Conservation (phyloP, 495 filamentous ascomycete species). For the Pyrenula aspistea region DNA sequence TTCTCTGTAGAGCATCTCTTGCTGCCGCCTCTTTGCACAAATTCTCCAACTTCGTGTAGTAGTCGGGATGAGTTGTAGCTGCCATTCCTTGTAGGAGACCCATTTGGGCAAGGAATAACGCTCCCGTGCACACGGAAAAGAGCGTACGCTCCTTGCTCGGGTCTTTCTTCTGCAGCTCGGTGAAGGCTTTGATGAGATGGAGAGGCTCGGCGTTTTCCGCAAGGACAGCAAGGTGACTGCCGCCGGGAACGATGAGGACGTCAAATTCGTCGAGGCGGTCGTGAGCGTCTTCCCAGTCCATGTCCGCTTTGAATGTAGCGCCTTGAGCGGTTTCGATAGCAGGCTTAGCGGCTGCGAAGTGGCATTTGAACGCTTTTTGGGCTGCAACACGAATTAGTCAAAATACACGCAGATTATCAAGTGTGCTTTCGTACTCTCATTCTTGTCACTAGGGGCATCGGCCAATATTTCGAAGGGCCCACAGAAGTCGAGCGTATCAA, state of each 20-base stretch:
- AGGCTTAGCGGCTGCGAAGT: slow-evolving; percentile 28
- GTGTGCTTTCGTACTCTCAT: slow-evolving; percentile 43
- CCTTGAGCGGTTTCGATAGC: slow-evolving; percentile 28
- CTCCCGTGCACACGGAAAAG: slow-evolving; percentile 65
- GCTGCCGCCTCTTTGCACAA: slow-evolving; percentile 32
- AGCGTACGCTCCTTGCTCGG: slow-evolving; percentile 60
- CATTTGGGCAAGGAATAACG: slow-evolving; percentile 56
- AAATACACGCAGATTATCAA: not conserved
- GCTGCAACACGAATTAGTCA: not conserved
- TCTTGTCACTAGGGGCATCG: slow-evolving; percentile 44
- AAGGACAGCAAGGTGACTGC: slow-evolving; percentile 33
- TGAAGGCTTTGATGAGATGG: slow-evolving; percentile 49
- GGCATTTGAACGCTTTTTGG: slow-evolving; percentile 28
- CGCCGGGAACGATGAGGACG: slow-evolving; percentile 56
- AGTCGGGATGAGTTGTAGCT: slow-evolving; percentile 58
- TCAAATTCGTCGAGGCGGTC: slow-evolving; percentile 58
- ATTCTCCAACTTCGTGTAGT: slow-evolving; percentile 60
- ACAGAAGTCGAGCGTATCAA: slow-evolving; percentile 48
- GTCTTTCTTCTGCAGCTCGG: slow-evolving; percentile 54
- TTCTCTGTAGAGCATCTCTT: slow-evolving; percentile 32
- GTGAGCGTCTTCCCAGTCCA: slow-evolving; percentile 48
- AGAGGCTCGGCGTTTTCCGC: slow-evolving; percentile 42
- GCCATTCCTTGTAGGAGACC: slow-evolving; percentile 61
- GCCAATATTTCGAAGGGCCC: slow-evolving; percentile 56
- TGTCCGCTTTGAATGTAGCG: slow-evolving; percentile 31